Evolutionary conservation across 1,284 basidiomycete genomes (phyloP), one percentile per base, ranked within the genome.

Genomic region (Papiliotrema terrestris): DNA sequence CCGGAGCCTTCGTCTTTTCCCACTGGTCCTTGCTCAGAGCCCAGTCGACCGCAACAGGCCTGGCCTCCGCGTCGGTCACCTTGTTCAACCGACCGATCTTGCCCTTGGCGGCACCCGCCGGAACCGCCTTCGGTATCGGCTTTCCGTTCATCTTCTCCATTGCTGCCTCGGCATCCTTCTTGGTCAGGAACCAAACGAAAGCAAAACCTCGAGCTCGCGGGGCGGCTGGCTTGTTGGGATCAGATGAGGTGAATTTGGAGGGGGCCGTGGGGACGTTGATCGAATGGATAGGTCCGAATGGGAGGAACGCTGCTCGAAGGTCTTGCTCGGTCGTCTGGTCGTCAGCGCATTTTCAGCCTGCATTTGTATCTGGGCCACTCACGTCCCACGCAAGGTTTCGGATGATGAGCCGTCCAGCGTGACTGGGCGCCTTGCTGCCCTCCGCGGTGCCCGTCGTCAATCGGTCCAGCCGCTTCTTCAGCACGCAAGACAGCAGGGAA

Each of bases 21-120:
- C 89, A 97, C 73, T 88, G 89, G 54, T 90, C 88, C 78, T 98
- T 96, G 72, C 90, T 91, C 68, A 98, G 76, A 5, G 93, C 93
- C 91, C 93, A 98, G 78, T 98, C 94, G 36, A 98, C 95, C 5
- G 93, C 92, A 23, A 97, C 89, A 17, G 84, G 79, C 48, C 93
- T 80, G 62, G 84, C 86, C 47, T 77, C 73, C 45, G 63, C 57
- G n/a, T 68, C 78, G 52, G 76, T 76, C 48, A 79, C 78, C 43
- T 62, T 61, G 36, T 51, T 57, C 54, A 57, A 57, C 5, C 29
- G 29, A 11, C 29, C 29, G 15, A 75, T 77, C 17, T 79, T 78
- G 26, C 76, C 77, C 15, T 72, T 76, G 8, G 63, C 68, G 22
- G 76, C 75, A 2, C 69, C 75, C 3, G 45, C 46, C 3, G 46